phyloP scores from a whole-genome alignment of 345 rosid species.

The Populus tremula region DNA sequence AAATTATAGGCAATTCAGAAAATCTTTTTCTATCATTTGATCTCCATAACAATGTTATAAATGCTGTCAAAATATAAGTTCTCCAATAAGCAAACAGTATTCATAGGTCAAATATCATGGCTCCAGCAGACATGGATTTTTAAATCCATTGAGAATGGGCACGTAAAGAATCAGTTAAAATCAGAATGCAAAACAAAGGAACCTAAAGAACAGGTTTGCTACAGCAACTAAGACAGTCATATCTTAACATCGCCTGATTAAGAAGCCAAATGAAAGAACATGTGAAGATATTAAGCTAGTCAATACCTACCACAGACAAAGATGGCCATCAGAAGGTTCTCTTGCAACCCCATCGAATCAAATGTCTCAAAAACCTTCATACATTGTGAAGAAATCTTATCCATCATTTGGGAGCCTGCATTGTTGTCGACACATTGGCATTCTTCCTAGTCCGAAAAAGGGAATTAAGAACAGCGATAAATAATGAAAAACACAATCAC shows the following conservation, averaged over 20 bases:
- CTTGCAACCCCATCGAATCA: constrained; percentile 78
- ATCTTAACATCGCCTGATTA: background rate
- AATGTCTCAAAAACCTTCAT: constrained; percentile 75
- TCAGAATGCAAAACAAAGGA: background rate
- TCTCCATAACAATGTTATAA: too few relatives aligned
- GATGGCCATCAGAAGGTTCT: constrained; percentile 81
- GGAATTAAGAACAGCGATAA: too few relatives aligned
- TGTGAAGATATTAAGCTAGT: background rate
- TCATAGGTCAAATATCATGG: background rate
- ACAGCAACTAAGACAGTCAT: background rate
- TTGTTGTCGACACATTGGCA: background rate
- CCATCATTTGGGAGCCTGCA: constrained; percentile 52
- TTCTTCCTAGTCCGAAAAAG: too few relatives aligned
- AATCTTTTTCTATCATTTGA: background rate
- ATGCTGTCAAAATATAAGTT: background rate
- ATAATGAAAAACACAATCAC: too few relatives aligned
- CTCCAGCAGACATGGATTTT: background rate
- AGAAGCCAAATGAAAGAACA: background rate
- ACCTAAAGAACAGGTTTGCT: background rate
- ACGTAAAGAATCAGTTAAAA: too few relatives aligned
- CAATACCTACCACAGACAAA: constrained; percentile 73
- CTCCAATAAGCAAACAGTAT: background rate
- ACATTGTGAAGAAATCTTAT: constrained; percentile 66
- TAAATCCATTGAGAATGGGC: too few relatives aligned
- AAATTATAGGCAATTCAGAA: background rate